Conservation (phyloP, 495 filamentous ascomycete genomes). For the Aspergillus baeticus region DNA sequence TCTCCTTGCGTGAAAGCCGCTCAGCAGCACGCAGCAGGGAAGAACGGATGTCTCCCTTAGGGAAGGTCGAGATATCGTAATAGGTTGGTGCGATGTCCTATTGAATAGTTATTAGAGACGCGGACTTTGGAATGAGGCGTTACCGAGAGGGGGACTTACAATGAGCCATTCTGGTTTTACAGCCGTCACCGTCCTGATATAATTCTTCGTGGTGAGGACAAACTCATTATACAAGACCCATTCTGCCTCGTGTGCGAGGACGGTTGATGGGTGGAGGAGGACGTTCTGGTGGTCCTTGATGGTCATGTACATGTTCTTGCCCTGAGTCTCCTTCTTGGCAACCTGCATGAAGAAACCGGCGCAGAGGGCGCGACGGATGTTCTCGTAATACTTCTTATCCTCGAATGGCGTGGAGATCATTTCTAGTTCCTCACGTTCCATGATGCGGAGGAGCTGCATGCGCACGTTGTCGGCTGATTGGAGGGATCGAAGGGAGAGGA, state of each 20-base stretch:
- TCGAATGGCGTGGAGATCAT: constrained; percentile 86
- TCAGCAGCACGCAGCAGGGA: constrained; percentile 72
- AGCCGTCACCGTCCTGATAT: constrained; percentile 61
- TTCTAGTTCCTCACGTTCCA: constrained; percentile 86
- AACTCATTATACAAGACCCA: constrained; percentile 99
- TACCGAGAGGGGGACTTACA: constrained; percentile 60
- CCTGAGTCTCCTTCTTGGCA: constrained; percentile 77
- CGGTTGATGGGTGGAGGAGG: constrained; percentile 87
- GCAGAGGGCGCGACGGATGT: constrained; percentile 91
- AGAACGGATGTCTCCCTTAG: constrained; percentile 80
- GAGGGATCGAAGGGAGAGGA: constrained; percentile 84
- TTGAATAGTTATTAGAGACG: constrained; percentile 6
- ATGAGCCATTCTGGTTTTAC: constrained; percentile 77
- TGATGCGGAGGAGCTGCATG: constrained; percentile 85
- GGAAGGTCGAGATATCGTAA: constrained; percentile 82
- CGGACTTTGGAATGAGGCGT: constrained; percentile 15
- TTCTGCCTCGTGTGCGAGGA: constrained; percentile 79
- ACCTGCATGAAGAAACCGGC: constrained; percentile 99
- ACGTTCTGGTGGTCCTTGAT: constrained; percentile 94
- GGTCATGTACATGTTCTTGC: constrained; percentile 81
- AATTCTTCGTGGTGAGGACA: constrained; percentile 96
- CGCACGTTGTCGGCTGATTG: constrained; percentile 94
- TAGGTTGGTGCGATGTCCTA: constrained; percentile 89
- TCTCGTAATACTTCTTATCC: constrained; percentile 96
- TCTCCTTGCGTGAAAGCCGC: constrained; percentile 70